phyloP scores from a whole-genome alignment of 1,284 basidiomycete species.

The Leccinum subrobustum region DNA sequence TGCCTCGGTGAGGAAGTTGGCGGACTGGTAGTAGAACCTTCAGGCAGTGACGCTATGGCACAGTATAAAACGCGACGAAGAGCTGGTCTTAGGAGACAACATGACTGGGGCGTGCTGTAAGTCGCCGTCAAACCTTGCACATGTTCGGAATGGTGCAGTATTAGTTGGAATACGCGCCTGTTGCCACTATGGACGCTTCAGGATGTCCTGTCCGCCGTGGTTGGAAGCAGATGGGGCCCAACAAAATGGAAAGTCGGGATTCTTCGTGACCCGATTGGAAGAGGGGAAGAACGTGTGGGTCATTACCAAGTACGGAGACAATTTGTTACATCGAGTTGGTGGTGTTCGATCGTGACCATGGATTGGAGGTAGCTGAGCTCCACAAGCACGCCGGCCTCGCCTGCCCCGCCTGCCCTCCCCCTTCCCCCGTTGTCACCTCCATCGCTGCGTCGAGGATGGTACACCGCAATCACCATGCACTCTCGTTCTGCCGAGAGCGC shows the following conservation, averaged over 20 bases:
- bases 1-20: background rate
- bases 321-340: background rate
- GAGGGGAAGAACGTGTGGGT: background rate
- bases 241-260: background rate
- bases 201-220: background rate
- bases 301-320: background rate
- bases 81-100: background rate
- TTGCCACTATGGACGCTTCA: background rate
- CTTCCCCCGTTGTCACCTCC: background rate
- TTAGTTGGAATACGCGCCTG: background rate
- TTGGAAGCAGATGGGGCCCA: background rate
- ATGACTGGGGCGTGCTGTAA: background rate
- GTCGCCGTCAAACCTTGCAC: background rate
- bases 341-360: background rate
- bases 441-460: background rate
- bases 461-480: background rate
- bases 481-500: background rate
- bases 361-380: background rate
- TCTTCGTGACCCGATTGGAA: background rate
- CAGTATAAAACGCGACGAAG: constrained; percentile 1
- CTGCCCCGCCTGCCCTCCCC: too few species aligned
- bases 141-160: background rate
- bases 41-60: background rate
- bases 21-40: background rate
- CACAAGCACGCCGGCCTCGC: background rate